Evolutionary conservation across 768 basidiomycete species (phyloP), one percentile per base, ranked within the genome.

Genomic region (Suillus alpinus): DNA sequence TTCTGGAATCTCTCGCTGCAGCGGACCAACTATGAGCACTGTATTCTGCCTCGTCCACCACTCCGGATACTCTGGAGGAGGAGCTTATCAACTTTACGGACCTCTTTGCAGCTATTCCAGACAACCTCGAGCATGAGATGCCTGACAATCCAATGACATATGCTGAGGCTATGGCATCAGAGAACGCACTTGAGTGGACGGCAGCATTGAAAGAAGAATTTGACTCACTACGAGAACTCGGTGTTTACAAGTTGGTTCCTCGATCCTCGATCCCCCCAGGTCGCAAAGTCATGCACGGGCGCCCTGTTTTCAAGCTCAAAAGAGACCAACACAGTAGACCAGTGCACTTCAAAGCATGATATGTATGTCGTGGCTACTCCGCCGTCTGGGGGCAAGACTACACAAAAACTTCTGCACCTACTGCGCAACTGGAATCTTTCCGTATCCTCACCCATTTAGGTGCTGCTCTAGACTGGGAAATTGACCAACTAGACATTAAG

Each of bases 341-440:
- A 9, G 36, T 10, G 39, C 57, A 71, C n/a, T 70, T 69, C 57
- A 81, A 81, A 62, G 75, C 74, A 0, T 67, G 75, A 0, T 69
- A 75, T 23, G 78, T 83, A 2, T 73, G 77, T 26, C 71, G 77
- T 59, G 81, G 82, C 0, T 79, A 69, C 63, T 64, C 77, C 29
- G 79, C 80, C 56, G 64, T 75, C 1, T 75, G 68, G 29, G 80
- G 82, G 0, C 58, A 67, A 8, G 80, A 83, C 56, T 83, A 75
- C 61, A 70, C 63, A 0, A 72, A 76, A 47, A 79, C 78, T 0
- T 78, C 74, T 57, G 77, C 80, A 51, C 77, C 76, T 0, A 75
- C 73, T 12, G 74, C 73, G 23, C 71, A 71, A 16, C 72, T 77
- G 65, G 78, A 78, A 62, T 75, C 78, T 0, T 69, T 77, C 55